These are phyloP conservation scores for Triticum turgidum DNA, from an alignment of 176 grass and related monocot species.

Conservation along the genomic window DNA sequence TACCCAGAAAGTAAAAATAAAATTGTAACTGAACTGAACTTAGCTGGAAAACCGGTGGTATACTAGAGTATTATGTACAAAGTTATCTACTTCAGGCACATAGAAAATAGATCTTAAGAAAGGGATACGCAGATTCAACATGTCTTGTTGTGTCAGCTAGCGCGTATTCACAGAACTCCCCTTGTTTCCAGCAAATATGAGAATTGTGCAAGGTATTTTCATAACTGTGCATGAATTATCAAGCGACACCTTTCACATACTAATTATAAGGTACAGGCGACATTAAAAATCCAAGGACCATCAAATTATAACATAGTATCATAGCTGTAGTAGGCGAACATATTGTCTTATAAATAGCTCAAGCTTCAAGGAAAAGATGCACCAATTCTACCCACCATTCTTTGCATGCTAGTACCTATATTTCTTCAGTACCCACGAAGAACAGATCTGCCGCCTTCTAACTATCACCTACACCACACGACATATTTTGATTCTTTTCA, in stretches of 20 bases:
- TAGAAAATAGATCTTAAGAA: constrained; percentile 16
- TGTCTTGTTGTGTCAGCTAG: not conserved
- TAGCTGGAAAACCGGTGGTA: not conserved
- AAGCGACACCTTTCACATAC: not conserved
- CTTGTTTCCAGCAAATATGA: constrained; percentile 15
- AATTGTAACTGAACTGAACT: not conserved
- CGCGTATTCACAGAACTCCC: constrained; percentile 2
- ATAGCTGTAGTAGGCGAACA: constrained; percentile 13
- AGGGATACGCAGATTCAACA: not conserved
- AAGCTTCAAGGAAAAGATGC: constrained; percentile 8
- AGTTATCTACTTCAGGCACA: constrained; percentile 6
- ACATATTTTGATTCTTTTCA: not conserved
- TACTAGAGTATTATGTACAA: not conserved
- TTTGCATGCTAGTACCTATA: not conserved
- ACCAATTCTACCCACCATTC: constrained; percentile 8
- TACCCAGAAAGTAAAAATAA: not conserved
- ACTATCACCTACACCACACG: not conserved
- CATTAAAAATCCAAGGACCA: not conserved
- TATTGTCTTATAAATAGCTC: not conserved
- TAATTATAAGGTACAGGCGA: not conserved
- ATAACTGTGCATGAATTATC: not conserved
- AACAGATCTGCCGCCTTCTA: constrained; percentile 19
- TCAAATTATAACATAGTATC: not conserved
- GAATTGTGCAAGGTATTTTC: not conserved
- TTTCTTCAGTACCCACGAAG: not conserved